Base-by-base conservation (phyloP, 352 stramenopile genomes). In the Phytophthora tentaculata region DNA sequence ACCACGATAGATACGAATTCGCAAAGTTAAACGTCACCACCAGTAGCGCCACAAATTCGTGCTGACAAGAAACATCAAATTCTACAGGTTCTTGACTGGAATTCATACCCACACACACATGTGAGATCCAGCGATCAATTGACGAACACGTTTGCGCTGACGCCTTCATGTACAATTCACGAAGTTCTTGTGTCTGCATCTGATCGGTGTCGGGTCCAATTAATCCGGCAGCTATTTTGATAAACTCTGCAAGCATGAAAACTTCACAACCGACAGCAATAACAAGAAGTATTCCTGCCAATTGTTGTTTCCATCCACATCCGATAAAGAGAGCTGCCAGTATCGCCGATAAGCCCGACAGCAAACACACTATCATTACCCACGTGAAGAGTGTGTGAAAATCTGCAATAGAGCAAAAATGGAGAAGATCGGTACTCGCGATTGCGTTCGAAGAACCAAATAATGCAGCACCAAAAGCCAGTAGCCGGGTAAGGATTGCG, bases 41-140 rank as follows among this genome's bases (percentile, higher is more conserved):
- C 24, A 79, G 57, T 1, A 79, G 58, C 5, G 58, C 59, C 13
- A 55, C 47, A 48, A 79, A 71, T 22, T 76, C 71, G 16, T 61
- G 54, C 39, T 74, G 62, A 20, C 71, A 79, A 9, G 58, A 61
- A 19, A 22, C 3, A n/a, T 71, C 32, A 61, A 72, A 79, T 5
- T 48, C 43, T n/a, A 22, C 37, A n/a, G 23, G 14, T 19, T 22
- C 50, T n/a, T 47, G 19, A 17, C 9, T 60, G 16, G 44, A 50
- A 8, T 24, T 5, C 52, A 53, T 65, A 1, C 49, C 23, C 28
- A 68, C 44, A 28, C 73, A 80, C 2, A 75, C 22, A 16, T 80
- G 69, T 6, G 73, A 71, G 35, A 80, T 60, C 73, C 73, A 80
- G 10, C 49, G 50, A 28, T 71, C 24, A 43, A 80, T 66, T 9